Evolutionary conservation across 768 basidiomycete genomes (phyloP).

Genomic region (Podaxis carcinomalis): DNA sequence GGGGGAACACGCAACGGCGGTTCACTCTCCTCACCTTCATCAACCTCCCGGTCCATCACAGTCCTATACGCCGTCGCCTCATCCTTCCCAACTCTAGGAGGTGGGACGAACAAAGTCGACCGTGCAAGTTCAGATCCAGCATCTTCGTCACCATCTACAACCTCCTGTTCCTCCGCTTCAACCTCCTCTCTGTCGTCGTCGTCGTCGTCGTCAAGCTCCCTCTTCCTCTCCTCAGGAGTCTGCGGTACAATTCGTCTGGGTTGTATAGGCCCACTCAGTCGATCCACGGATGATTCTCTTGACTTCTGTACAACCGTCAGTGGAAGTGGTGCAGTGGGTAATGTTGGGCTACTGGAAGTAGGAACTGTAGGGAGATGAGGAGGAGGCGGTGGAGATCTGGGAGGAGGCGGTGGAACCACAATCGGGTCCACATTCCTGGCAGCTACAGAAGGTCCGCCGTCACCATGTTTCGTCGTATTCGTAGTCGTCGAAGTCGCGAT

Average conservation of each 20-base stretch:
- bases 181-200: slow-evolving; percentile 8
- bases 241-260: slow-evolving; percentile 25
- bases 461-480: not conserved
- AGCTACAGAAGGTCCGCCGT: not conserved
- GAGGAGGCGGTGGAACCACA: slow-evolving; percentile 4
- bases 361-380: not conserved
- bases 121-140: slow-evolving; percentile 11
- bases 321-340: not conserved
- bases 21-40: slow-evolving; percentile 23
- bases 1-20: slow-evolving; percentile 21
- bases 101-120: slow-evolving; percentile 25
- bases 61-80: slow-evolving; percentile 4
- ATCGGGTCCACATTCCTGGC: not conserved
- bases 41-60: slow-evolving; percentile 17
- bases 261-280: slow-evolving; percentile 14
- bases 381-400: not conserved
- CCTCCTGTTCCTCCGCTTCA: not conserved
- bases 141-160: not conserved
- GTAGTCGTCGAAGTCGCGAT: not conserved
- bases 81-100: slow-evolving; percentile 16
- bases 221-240: slow-evolving; percentile 16
- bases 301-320: not conserved
- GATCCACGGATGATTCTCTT: not conserved
- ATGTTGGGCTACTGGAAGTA: not conserved
- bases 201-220: slow-evolving; percentile 8